Conservation (phyloP, 768 basidiomycete species). For the Calocera viscosa region DNA sequence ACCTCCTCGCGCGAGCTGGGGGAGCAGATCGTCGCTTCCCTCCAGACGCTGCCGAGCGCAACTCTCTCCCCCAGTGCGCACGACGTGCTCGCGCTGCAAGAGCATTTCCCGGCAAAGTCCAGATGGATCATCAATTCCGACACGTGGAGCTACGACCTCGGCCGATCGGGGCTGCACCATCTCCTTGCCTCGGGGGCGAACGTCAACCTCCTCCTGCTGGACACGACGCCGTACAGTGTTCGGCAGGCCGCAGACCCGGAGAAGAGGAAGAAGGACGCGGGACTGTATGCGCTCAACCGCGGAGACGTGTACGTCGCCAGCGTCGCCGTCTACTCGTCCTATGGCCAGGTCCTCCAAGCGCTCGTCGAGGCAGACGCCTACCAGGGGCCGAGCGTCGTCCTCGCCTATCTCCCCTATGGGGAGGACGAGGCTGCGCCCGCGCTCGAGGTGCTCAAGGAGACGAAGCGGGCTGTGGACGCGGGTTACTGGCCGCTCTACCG, state of each 20-base stretch:
- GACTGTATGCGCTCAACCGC: slow-evolving; percentile 96
- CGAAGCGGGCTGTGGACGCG: slow-evolving; percentile 87
- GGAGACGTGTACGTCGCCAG: slow-evolving; percentile 94
- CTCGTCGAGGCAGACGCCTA: slow-evolving; percentile 82
- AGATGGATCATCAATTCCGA: slow-evolving; percentile 98
- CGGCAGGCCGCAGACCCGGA: slow-evolving; percentile 55
- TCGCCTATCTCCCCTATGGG: slow-evolving; percentile 86
- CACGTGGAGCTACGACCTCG: slow-evolving; percentile 95
- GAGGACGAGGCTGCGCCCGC: slow-evolving; percentile 60
- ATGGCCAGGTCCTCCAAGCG: slow-evolving; percentile 84
- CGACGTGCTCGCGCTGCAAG: slow-evolving; percentile 44
- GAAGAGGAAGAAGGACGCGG: slow-evolving; percentile 88
- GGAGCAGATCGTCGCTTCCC: slow-evolving; percentile 40
- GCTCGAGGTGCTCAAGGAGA: slow-evolving; percentile 89
- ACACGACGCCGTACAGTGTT: slow-evolving; percentile 77
- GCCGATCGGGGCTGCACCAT: slow-evolving; percentile 89
- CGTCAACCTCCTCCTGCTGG: slow-evolving; percentile 90
- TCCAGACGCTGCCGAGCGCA: slow-evolving; percentile 31
- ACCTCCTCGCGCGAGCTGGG: slow-evolving; percentile 47
- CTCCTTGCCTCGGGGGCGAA: slow-evolving; percentile 81
- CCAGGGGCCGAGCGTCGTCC: slow-evolving; percentile 78
- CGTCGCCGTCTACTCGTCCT: slow-evolving; percentile 90
- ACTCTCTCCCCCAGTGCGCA: slow-evolving; percentile 34
- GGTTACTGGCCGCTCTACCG: slow-evolving; percentile 98
- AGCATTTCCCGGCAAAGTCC: slow-evolving; percentile 54